Evolutionary conservation across 352 stramenopile genomes (phyloP).

Genomic region (Stephanocyclus meneghinianus): DNA sequence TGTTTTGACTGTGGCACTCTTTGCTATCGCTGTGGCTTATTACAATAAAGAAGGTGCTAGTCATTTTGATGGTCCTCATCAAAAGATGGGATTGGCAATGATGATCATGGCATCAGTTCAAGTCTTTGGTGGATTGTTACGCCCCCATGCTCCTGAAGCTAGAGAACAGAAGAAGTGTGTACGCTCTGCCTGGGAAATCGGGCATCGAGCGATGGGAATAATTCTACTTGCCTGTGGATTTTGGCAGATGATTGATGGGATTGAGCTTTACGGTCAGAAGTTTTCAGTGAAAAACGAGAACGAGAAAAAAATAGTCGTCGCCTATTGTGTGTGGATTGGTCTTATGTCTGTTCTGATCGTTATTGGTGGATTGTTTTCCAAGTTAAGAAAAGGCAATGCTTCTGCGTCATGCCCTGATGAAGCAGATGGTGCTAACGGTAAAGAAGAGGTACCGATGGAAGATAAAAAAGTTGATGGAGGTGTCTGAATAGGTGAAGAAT

Average conservation of each 20-base stretch:
- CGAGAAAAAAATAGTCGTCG: conserved; percentile 25
- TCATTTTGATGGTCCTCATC: conserved; percentile 53
- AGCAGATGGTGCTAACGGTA: too few relatives aligned
- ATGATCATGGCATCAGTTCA: conserved; percentile 48
- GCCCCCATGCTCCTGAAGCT: conserved; percentile 31
- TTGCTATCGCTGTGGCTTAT: conserved; percentile 42
- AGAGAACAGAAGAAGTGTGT: conserved; percentile 43
- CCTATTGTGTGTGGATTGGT: conserved; percentile 58
- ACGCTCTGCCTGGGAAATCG: conserved; percentile 53
- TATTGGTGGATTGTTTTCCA: conserved; percentile 8
- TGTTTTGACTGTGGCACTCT: conserved; percentile 37
- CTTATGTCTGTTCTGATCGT: conserved; percentile 32
- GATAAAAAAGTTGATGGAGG: too few relatives aligned
- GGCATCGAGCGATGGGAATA: conserved; percentile 45
- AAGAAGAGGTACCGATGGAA: too few relatives aligned
- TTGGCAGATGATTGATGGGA: conserved; percentile 55
- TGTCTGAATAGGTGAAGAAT: too few relatives aligned
- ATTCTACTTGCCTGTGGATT: conserved; percentile 49
- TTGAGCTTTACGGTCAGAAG: conserved; percentile 50
- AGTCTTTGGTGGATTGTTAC: conserved; percentile 52
- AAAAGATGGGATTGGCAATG: conserved; percentile 52
- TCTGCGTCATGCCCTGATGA: too few relatives aligned
- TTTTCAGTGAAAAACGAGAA: conserved; percentile 16
- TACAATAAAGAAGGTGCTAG: conserved; percentile 20
- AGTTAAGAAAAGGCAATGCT: too few relatives aligned